Percentiles rank a stretch among this genome's conserved stretches.
These are phyloP conservation scores for Pseudoneurospora amorphoporcata DNA, from an alignment of 495 filamentous ascomycete species.

Conservation along the genomic window DNA sequence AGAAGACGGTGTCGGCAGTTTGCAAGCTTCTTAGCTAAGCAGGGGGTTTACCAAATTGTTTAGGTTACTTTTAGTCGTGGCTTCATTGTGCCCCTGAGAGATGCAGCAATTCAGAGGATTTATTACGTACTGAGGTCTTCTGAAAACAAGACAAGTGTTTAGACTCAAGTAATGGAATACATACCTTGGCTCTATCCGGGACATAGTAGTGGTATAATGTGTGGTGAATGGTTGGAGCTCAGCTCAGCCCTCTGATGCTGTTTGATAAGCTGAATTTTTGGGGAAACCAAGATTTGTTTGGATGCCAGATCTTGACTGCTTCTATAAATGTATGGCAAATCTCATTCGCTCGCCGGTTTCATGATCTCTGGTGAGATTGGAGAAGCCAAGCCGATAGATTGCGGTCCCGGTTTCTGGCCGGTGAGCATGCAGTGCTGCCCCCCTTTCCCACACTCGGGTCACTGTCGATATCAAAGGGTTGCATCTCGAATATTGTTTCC, in stretches of 20 bases:
- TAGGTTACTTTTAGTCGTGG: not conserved
- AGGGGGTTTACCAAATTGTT: not conserved
- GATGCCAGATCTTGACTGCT: not conserved
- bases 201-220: not conserved
- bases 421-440: not conserved
- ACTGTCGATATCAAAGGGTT: not conserved
- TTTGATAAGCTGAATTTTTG: not conserved
- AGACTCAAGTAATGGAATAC: not conserved
- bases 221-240: not conserved
- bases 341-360: not conserved
- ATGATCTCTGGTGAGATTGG: not conserved
- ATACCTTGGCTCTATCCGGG: not conserved
- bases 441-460: not conserved
- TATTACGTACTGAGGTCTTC: not conserved
- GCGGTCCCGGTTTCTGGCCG: not conserved
- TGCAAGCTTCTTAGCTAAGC: not conserved
- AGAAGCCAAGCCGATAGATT: not conserved
- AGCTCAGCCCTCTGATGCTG: not conserved
- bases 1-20: not conserved
- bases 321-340: not conserved
- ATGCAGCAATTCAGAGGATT: not conserved
- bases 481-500: not conserved
- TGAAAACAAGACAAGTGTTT: not conserved
- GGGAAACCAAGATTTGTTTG: not conserved
- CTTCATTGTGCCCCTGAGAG: not conserved